Percentiles rank a stretch among this genome's conserved stretches.
These are phyloP conservation scores for Dactylis glomerata DNA, from an alignment of 176 grass and related monocot genomes.

Conservation along the genomic window DNA sequence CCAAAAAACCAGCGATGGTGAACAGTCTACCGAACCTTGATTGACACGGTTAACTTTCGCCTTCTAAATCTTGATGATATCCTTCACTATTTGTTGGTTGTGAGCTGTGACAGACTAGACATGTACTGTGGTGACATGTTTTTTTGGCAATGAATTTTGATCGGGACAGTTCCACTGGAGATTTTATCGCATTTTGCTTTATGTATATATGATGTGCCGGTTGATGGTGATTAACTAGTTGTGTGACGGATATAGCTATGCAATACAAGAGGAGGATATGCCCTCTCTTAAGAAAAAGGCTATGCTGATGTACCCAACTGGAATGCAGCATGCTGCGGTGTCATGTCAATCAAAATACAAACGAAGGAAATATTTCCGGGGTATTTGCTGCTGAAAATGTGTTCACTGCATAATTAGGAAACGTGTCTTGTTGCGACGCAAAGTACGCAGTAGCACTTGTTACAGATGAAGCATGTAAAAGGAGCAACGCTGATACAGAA, in stretches of 20 bases:
- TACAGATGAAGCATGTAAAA: no score
- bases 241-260: not conserved
- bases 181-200: not conserved
- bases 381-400: no score
- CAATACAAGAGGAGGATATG: not conserved
- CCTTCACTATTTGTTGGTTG: not conserved
- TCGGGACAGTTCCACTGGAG: not conserved
- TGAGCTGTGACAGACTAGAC: not conserved
- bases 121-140: not conserved
- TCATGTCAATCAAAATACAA: no score
- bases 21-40: slow-evolving; percentile 39
- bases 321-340: not conserved
- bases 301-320: not conserved
- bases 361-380: no score
- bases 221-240: not conserved
- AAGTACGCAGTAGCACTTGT: no score
- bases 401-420: no score
- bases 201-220: not conserved
- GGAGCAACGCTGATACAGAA: no score
- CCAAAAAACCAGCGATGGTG: slow-evolving; percentile 43
- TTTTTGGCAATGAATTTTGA: slow-evolving; percentile 21
- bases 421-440: no score
- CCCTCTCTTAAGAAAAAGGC: no score
- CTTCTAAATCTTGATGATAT: not conserved
- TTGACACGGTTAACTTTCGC: not conserved